These are phyloP conservation scores for Nicotiana obtusifolia DNA, from an alignment of 257 asterid genomes.

Conservation along the genomic window DNA sequence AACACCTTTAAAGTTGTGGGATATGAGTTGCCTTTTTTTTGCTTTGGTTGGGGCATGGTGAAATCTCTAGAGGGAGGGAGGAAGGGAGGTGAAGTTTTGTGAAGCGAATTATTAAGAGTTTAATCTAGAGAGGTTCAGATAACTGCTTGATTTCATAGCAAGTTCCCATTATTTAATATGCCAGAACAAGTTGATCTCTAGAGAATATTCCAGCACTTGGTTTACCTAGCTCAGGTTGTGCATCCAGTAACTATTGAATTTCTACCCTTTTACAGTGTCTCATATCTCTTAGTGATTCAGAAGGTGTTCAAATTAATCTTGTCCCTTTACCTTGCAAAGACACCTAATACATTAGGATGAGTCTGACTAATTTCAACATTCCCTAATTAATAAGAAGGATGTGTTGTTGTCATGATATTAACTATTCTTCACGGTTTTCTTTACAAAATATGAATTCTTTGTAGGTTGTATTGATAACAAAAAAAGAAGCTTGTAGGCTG, in stretches of 20 bases:
- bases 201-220: background rate
- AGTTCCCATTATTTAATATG: background rate
- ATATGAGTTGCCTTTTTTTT: background rate
- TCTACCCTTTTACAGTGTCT: background rate
- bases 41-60: background rate
- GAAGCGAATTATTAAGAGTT: background rate
- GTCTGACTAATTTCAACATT: background rate
- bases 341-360: background rate
- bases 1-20: background rate
- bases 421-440: background rate
- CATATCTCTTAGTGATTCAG: background rate
- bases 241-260: background rate
- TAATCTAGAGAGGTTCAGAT: background rate
- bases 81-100: background rate
- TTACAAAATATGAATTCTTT: background rate
- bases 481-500: background rate
- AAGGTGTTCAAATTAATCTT: background rate
- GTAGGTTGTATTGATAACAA: too few relatives aligned
- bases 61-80: background rate
- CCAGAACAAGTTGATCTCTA: background rate
- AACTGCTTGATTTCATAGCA: background rate
- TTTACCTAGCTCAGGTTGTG: background rate
- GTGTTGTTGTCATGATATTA: background rate
- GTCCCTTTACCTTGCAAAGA: background rate
- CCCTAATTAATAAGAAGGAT: background rate